These are phyloP conservation scores for Casuarina cunninghamiana DNA, from an alignment of 306 rosid genomes.

Conservation along the genomic window DNA sequence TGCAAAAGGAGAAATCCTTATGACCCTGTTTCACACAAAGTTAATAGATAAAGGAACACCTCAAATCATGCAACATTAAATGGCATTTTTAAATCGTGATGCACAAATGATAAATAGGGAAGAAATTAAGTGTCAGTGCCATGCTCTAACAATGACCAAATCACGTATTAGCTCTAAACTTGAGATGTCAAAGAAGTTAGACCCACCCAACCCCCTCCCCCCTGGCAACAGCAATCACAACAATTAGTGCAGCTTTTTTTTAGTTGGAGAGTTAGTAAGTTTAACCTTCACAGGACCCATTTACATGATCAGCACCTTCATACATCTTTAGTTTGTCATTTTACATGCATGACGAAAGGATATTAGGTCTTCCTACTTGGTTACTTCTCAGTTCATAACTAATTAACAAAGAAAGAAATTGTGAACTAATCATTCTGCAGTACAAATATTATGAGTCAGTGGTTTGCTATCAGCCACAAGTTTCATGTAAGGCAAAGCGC, in stretches of 20 bases:
- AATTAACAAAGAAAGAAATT: neutral
- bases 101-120: neutral
- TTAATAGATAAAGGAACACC: neutral
- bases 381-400: neutral
- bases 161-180: neutral
- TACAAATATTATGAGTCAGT: neutral
- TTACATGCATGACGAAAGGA: neutral
- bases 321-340: neutral
- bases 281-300: neutral
- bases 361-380: neutral
- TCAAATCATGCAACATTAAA: neutral
- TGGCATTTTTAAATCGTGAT: neutral
- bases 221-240: too few species aligned
- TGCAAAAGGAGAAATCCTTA: constrained; percentile 96
- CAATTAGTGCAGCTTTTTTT: too few species aligned
- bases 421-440: neutral
- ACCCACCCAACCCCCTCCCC: neutral
- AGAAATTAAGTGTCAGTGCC: neutral
- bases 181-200: neutral
- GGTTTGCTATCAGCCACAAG: neutral
- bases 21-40: constrained; percentile 56
- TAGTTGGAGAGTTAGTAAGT: neutral
- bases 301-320: neutral
- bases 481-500: too few species aligned
- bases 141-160: neutral